These are phyloP conservation scores for Zea luxurians DNA, from an alignment of 176 grass and related monocot species.

Conservation along the genomic window DNA sequence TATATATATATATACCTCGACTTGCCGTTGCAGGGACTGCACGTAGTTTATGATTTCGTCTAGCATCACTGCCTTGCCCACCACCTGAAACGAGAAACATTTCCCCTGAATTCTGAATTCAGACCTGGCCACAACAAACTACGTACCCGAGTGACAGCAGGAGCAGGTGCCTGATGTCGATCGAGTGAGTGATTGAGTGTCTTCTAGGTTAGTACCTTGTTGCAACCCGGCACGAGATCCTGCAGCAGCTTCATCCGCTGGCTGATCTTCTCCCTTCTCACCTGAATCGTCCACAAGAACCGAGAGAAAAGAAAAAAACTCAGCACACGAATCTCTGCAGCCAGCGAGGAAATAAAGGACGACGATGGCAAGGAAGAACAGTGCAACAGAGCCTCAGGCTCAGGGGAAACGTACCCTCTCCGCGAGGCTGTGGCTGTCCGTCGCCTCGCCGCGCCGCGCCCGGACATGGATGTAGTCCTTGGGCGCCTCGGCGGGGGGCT, in stretches of 20 bases:
- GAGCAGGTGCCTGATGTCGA: background rate
- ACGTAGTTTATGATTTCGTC: conserved; percentile 99
- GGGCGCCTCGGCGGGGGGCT: conserved; percentile 55
- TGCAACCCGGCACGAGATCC: conserved; percentile 97
- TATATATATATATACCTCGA: conserved; percentile 84
- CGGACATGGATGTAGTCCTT: conserved; percentile 98
- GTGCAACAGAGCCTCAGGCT: conserved; percentile 19
- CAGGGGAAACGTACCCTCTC: conserved; percentile 74
- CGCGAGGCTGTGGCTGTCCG: conserved; percentile 95
- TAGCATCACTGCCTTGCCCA: conserved; percentile 98
- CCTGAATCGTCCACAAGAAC: conserved; percentile 38
- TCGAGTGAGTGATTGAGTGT: background rate
- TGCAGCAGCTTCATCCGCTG: conserved; percentile 98
- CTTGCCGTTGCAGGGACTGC: conserved; percentile 97
- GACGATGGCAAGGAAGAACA: background rate
- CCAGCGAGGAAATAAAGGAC: background rate
- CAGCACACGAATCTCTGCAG: conserved; percentile 15
- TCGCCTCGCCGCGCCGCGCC: conserved; percentile 91
- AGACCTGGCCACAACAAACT: conserved; percentile 39
- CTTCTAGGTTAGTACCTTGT: conserved; percentile 58
- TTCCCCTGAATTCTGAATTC: conserved; percentile 40
- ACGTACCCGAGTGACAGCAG: conserved; percentile 21
- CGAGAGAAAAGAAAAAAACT: background rate
- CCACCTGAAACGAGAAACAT: conserved; percentile 74
- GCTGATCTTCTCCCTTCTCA: conserved; percentile 98